Percentiles rank a stretch among this genome's conserved stretches.
These are phyloP conservation scores for Curvularia sp. DNA, from an alignment of 2,329 filamentous ascomycete genomes.

Conservation along the genomic window DNA sequence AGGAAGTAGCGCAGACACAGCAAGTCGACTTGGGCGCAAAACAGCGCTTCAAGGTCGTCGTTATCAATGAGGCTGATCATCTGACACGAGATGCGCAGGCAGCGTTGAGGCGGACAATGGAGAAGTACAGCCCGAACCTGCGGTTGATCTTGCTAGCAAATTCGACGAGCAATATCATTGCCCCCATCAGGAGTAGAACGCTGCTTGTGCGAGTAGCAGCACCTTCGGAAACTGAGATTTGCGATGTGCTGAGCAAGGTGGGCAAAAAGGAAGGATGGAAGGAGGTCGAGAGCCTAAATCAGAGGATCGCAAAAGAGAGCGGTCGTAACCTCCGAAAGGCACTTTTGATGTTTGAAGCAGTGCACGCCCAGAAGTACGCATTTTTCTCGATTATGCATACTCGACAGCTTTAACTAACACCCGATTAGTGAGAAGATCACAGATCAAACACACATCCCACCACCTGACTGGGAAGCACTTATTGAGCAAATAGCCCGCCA, in stretches of 20 bases:
- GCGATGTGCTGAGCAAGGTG: constrained; percentile 70
- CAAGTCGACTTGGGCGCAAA: constrained; percentile 93
- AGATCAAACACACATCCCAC: constrained; percentile 86
- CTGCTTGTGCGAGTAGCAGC: constrained; percentile 90
- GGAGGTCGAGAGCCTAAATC: constrained; percentile 76
- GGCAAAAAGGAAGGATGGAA: constrained; percentile 85
- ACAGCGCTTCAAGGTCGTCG: constrained; percentile 96
- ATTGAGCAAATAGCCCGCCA: constrained; percentile 90
- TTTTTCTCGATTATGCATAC: neutral
- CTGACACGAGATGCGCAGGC: constrained; percentile 94
- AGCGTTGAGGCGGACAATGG: constrained; percentile 93
- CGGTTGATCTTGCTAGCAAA: constrained; percentile 92
- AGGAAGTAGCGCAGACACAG: constrained; percentile 98
- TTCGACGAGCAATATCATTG: constrained; percentile 97
- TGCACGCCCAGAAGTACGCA: constrained; percentile 92
- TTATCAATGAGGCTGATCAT: constrained; percentile 98
- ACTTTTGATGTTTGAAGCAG: constrained; percentile 94
- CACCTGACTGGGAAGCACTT: constrained; percentile 95
- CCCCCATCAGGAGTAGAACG: constrained; percentile 92
- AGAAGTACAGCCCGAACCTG: constrained; percentile 97
- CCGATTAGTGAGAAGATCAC: constrained; percentile 80
- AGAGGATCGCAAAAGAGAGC: constrained; percentile 86
- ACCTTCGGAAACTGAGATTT: constrained; percentile 85
- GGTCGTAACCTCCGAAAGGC: constrained; percentile 89
- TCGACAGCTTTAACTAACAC: constrained; percentile 14